phyloP scores from a whole-genome alignment of 768 basidiomycete genomes.

The Pleurotus cornucopiae region DNA sequence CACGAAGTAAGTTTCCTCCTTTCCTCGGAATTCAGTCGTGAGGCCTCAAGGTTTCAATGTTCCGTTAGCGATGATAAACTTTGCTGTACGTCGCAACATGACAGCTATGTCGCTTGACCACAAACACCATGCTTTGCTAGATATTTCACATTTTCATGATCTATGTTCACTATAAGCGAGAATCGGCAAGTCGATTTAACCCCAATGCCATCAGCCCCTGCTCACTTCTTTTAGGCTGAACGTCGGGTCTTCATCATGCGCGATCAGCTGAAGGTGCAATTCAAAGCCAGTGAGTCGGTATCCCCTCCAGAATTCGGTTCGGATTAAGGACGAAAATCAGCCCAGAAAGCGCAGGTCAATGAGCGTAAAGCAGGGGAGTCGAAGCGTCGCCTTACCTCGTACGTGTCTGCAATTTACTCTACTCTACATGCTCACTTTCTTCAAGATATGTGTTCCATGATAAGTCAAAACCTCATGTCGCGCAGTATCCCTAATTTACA shows the following conservation, averaged over 20 bases:
- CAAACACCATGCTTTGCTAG: not conserved
- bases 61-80: slow-evolving; percentile 40
- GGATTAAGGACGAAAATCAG: slow-evolving; percentile 32
- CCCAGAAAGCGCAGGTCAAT: slow-evolving; percentile 73
- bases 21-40: not conserved
- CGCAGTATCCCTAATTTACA: slow-evolving; percentile 9
- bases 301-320: not conserved
- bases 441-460: slow-evolving; percentile 74
- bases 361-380: slow-evolving; percentile 76
- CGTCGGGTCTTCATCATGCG: slow-evolving; percentile 65
- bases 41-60: not conserved
- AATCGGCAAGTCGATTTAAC: slow-evolving; percentile 38
- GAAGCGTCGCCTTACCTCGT: slow-evolving; percentile 78
- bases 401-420: slow-evolving; percentile 27
- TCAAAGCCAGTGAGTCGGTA: slow-evolving; percentile 32
- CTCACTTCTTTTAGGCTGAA: slow-evolving; percentile 47
- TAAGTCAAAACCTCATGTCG: slow-evolving; percentile 32
- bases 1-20: slow-evolving; percentile 11
- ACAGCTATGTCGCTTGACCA: too few relatives aligned
- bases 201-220: slow-evolving; percentile 9
- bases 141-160: slow-evolving; percentile 57
- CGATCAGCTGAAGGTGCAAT: slow-evolving; percentile 74
- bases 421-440: slow-evolving; percentile 2
- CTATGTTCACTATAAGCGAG: slow-evolving; percentile 63
- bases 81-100: slow-evolving; percentile 26